These are phyloP conservation scores for Diplodia intermedia DNA, from an alignment of 2,329 filamentous ascomycete species.

Conservation along the genomic window DNA sequence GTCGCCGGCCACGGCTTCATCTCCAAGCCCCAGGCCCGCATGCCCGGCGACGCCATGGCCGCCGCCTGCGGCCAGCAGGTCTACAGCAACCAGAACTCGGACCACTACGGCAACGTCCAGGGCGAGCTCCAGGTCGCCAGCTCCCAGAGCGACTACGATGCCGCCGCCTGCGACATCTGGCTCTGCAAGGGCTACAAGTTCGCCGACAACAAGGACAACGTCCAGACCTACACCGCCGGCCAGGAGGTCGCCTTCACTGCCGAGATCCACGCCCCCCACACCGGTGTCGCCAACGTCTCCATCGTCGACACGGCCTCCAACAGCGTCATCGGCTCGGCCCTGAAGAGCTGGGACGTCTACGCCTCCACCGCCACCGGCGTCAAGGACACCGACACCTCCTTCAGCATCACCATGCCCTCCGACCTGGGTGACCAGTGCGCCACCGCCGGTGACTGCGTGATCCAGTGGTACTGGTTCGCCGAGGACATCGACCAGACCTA, in stretches of 20 bases:
- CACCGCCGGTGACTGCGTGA: constrained; percentile 59
- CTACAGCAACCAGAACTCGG: constrained; percentile 59
- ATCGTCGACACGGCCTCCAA: constrained; percentile 63
- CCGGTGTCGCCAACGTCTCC: constrained; percentile 64
- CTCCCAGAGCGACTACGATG: constrained; percentile 58
- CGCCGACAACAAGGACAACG: constrained; percentile 61
- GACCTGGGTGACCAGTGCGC: constrained; percentile 57
- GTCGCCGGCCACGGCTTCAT: constrained; percentile 63
- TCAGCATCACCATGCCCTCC: constrained; percentile 62
- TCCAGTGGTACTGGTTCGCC: constrained; percentile 70
- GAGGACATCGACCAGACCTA: constrained; percentile 65
- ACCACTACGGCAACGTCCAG: constrained; percentile 66
- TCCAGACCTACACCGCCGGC: constrained; percentile 60
- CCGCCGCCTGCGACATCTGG: constrained; percentile 58
- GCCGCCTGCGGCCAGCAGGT: constrained; percentile 63
- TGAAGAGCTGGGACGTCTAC: constrained; percentile 64
- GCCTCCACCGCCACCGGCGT: constrained; percentile 57
- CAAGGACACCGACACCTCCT: constrained; percentile 55
- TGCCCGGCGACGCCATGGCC: constrained; percentile 60
- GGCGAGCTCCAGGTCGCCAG: constrained; percentile 59
- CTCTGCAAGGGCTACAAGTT: constrained; percentile 66
- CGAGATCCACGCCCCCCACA: constrained; percentile 61
- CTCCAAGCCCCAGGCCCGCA: constrained; percentile 55
- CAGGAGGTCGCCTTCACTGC: constrained; percentile 55
- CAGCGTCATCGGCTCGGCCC: constrained; percentile 58